Evolutionary conservation across 2,329 filamentous ascomycete genomes (phyloP).

Genomic region (Aspergillus pseudoviridinutans): DNA sequence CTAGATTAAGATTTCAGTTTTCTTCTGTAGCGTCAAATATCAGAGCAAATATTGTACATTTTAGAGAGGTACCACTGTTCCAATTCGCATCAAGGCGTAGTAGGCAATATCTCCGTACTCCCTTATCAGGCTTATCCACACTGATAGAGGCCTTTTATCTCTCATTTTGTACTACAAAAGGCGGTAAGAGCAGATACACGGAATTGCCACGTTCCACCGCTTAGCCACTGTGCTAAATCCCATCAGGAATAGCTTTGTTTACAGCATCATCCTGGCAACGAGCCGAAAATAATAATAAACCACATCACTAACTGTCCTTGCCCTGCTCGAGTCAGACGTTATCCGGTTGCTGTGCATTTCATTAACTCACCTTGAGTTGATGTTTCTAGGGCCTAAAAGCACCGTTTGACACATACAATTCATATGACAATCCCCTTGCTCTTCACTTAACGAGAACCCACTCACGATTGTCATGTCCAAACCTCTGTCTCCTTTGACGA

Average conservation of each 20-base stretch:
- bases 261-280: slow-evolving; percentile 24
- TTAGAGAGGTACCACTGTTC: not conserved
- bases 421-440: not conserved
- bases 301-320: slow-evolving; percentile 5
- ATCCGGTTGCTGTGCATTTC: not conserved
- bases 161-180: not conserved
- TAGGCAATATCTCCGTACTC: not conserved
- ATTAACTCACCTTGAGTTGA: not conserved
- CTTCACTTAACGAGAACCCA: not conserved
- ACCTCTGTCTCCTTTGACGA: slow-evolving; percentile 39
- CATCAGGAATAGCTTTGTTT: slow-evolving; percentile 29
- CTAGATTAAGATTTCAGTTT: not conserved
- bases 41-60: not conserved
- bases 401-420: not conserved
- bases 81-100: not conserved
- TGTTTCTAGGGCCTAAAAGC: not conserved
- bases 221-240: slow-evolving; percentile 7
- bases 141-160: not conserved
- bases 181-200: slow-evolving; percentile 8
- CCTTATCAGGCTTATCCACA: too few species aligned
- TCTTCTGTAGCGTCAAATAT: not conserved
- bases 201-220: slow-evolving; percentile 12
- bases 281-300: slow-evolving; percentile 19
- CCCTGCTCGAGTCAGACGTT: not conserved
- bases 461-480: slow-evolving; percentile 31